A percentile compares a stretch with the other conserved stretches of the same genome.
Evolutionary conservation across 306 rosid species (phyloP).

Genomic region (Vigna radiata): DNA sequence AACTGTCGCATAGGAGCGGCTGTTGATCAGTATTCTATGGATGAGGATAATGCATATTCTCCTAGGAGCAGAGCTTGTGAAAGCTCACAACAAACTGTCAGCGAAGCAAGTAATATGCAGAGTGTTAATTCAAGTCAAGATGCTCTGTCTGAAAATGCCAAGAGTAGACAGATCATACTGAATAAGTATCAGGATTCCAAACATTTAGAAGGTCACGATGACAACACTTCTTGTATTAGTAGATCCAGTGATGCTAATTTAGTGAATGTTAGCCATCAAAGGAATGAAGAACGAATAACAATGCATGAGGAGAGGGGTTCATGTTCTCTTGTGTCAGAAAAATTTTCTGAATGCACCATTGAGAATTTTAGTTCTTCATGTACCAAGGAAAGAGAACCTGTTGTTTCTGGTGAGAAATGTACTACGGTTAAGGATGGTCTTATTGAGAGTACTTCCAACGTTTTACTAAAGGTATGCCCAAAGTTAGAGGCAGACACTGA

Average conservation of each 20-base stretch:
- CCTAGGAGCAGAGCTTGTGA: slow-evolving; percentile 64
- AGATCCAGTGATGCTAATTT: slow-evolving; percentile 59
- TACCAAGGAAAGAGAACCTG: slow-evolving; percentile 47
- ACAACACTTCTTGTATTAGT: slow-evolving; percentile 66
- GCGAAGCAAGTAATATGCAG: slow-evolving; percentile 68
- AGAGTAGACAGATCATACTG: slow-evolving; percentile 56
- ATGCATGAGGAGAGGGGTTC: slow-evolving; percentile 32
- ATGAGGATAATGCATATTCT: slow-evolving; percentile 58
- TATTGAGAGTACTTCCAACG: slow-evolving; percentile 46
- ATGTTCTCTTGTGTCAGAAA: slow-evolving; percentile 36
- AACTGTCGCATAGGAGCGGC: slow-evolving; percentile 61
- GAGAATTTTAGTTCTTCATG: slow-evolving; percentile 44
- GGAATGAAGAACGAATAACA: slow-evolving; percentile 46
- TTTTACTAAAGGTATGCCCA: slow-evolving; percentile 41
- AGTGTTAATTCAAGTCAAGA: slow-evolving; percentile 63
- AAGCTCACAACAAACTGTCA: slow-evolving; percentile 56
- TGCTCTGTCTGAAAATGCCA: slow-evolving; percentile 73
- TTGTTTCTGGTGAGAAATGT: slow-evolving; percentile 52
- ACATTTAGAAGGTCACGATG: slow-evolving; percentile 64
- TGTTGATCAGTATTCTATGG: slow-evolving; percentile 59
- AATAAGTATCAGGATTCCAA: slow-evolving; percentile 52
- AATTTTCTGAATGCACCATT: slow-evolving; percentile 34
- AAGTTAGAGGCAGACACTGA: slow-evolving; percentile 60
- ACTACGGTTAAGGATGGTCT: slow-evolving; percentile 39
- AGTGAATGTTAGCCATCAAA: slow-evolving; percentile 48